Evolutionary conservation across 2,329 filamentous ascomycete genomes (phyloP), one percentile per base, ranked within the genome.

Genomic region (Colletotrichum limetticola): DNA sequence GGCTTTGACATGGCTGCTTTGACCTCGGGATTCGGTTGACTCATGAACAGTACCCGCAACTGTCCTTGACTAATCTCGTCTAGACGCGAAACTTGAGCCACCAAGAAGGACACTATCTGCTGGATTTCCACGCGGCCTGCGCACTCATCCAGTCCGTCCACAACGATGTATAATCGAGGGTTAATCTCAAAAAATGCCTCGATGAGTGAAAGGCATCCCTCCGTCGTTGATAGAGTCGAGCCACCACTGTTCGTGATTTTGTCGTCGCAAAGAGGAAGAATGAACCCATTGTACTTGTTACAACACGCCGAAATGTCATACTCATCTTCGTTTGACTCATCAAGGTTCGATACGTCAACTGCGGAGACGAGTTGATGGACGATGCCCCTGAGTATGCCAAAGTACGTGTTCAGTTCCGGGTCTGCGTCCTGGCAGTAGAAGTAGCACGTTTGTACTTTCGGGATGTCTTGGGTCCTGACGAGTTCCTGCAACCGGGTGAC

Each of bases 91-190:
- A 81, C 76, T 1, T 80, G n/a, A 19, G 42, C 28, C n/a, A 57
- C 30, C n/a, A 74, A 77, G 65, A 80, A 83, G 0, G 72, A 8
- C 0, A 81, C 52, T 0, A 83, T 75, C n/a, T 77, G 74, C 28
- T 75, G 77, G 11, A 78, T 71, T 16, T 85, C 79, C 1, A 42
- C 26, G 0, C 63, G 32, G 4, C 61, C n/a, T 1, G 79, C 71
- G 63, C 83, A 84, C 69, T 86, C 84, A 61, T 86, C 85, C 16
- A 86, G 72, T 0, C 85, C 85, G 72, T 87, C 85, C n/a, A 87
- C 77, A 7, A 87, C 73, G 42, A 86, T 78, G 74, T 82, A 85
- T 11, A 81, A 75, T 2, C 76, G 76, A 11, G 69, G 37, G 46
- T 69, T 76, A 32, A 74, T 75, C 2, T 82, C 76, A 14, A 79